Evolutionary conservation across 202 grass and related monocot species (phyloP), one percentile per base, ranked within the genome.

Genomic region (Saccharum hybrid): DNA sequence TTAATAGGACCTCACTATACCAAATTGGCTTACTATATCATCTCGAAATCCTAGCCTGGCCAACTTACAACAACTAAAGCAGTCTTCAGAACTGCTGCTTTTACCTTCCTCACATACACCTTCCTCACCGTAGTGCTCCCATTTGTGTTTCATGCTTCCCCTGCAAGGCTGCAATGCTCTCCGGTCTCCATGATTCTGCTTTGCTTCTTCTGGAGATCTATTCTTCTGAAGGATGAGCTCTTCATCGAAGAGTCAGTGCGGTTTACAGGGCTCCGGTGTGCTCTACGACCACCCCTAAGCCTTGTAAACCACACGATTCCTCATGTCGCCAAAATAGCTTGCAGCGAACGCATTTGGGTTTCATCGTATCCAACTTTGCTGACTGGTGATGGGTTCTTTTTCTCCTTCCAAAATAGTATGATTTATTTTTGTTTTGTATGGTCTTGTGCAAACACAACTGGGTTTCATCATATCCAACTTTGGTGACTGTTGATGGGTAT

Each of bases 51-150:
- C 46, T 43, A 76, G 21, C 63, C 45, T 77, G 49, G 59, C 59
- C 41, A 74, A n/a, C 41, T 38, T 63, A 64, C 52, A 63, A 16
- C 11, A 38, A 31, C 69, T 65, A 51, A 73, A 48, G 14, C 19
- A 43, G 3, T 7, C 16, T 41, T 22, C n/a, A 64, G 14, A 74
- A 68, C 22, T 37, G 23, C 38, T 81, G 49, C 38, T 52, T 66
- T 36, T 75, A 86, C 85, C 78, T 81, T 76, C 38, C 71, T 68
- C 71, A 61, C 71, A 75, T 76, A 75, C 10, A 12, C 77, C 54
- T 23, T 60, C 48, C 71, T 81, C 22, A 64, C 31, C 68, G 16
- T 49, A 72, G 2, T 26, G 9, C 41, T 45, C 37, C 64, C 51
- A 69, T 6, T 60, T 61, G 26, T 45, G 82, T 68, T 68, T n/a